Conservation (phyloP, 495 filamentous ascomycete species). For the Penicillium cinerascens region DNA sequence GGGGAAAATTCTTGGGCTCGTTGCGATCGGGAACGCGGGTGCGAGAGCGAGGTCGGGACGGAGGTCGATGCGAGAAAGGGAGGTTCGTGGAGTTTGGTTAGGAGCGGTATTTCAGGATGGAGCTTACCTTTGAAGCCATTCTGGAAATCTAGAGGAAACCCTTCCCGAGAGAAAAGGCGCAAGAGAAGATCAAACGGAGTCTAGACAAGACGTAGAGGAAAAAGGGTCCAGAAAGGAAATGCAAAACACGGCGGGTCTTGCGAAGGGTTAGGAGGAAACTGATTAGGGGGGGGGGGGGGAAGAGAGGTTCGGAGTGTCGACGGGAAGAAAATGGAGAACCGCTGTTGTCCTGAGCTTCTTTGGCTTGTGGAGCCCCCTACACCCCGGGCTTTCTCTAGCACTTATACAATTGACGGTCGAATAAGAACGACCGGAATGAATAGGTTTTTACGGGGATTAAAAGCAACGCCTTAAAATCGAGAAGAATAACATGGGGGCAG, state of each 20-base stretch:
- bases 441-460: neutral
- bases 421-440: neutral
- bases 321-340: neutral
- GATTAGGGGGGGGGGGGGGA: neutral
- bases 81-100: neutral
- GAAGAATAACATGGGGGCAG: neutral
- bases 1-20: neutral
- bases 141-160: conserved; percentile 7
- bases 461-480: neutral
- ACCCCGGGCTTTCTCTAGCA: neutral
- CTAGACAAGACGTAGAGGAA: too few relatives aligned
- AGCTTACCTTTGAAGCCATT: conserved; percentile 32
- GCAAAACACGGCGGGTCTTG: neutral
- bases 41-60: neutral
- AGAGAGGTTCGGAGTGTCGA: neutral
- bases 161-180: conserved; percentile 8
- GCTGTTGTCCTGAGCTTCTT: conserved; percentile 5
- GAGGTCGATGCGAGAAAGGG: neutral
- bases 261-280: neutral
- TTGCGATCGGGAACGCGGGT: neutral
- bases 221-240: conserved; percentile 1
- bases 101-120: neutral
- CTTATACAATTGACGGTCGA: neutral
- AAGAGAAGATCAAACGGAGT: too few relatives aligned
- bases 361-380: neutral